Conservation (phyloP, 2,329 filamentous ascomycete species). For the Cadophora luteo-olivacea region DNA sequence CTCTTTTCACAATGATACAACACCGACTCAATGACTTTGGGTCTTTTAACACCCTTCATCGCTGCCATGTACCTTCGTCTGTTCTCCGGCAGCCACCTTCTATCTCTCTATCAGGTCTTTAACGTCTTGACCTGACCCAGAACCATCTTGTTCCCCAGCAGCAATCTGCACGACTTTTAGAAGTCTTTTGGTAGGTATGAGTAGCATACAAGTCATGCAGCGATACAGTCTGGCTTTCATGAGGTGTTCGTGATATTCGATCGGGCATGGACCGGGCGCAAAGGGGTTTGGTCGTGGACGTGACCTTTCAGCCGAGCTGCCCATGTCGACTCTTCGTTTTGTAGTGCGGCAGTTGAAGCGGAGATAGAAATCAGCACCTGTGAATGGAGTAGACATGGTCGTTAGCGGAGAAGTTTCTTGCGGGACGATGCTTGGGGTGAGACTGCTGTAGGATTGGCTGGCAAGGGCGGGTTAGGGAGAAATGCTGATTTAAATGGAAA, state of each 20-base stretch:
- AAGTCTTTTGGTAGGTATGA: background rate
- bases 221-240: background rate
- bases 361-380: background rate
- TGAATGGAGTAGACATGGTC: background rate
- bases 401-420: background rate
- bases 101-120: background rate
- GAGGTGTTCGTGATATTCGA: background rate
- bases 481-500: background rate
- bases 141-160: background rate
- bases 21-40: background rate
- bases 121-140: background rate
- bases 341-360: background rate
- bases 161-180: background rate
- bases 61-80: background rate
- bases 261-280: background rate
- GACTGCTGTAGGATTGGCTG: background rate
- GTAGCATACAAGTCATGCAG: background rate
- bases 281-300: slow-evolving; percentile 1
- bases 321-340: background rate
- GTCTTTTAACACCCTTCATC: background rate
- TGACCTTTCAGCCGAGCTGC: background rate
- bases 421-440: background rate
- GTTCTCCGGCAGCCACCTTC: background rate
- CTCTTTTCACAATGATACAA: background rate
- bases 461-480: no score